A percentile compares a stretch with the other conserved stretches of the same genome.
phyloP scores from a whole-genome alignment of 2,329 filamentous ascomycete species.

The Pseudogymnoascus sp. region DNA sequence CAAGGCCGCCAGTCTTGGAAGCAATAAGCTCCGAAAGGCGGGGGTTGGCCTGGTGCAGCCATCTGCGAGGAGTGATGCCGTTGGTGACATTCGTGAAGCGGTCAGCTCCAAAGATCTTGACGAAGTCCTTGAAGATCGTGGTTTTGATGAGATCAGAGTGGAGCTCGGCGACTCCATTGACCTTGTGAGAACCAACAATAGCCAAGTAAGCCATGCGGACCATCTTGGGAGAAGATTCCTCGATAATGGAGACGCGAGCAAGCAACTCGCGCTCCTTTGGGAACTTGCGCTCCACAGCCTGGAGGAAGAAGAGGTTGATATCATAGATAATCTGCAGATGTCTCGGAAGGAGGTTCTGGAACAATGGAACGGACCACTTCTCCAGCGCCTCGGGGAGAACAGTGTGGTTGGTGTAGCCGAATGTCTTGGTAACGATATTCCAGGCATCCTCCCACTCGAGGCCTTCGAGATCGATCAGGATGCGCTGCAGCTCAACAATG shows the following conservation, averaged over 20 bases:
- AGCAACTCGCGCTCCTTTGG: conserved; percentile 84
- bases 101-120: conserved; percentile 86
- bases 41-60: conserved; percentile 96
- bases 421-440: conserved; percentile 67
- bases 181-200: conserved; percentile 96
- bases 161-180: conserved; percentile 95
- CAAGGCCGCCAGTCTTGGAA: conserved; percentile 72
- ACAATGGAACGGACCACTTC: conserved; percentile 91
- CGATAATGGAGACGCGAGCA: conserved; percentile 85
- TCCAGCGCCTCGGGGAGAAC: conserved; percentile 93
- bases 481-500: conserved; percentile 90
- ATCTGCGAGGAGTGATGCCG: conserved; percentile 89
- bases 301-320: conserved; percentile 91
- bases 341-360: conserved; percentile 87
- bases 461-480: conserved; percentile 80
- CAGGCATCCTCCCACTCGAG: conserved; percentile 91
- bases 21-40: conserved; percentile 85
- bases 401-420: conserved; percentile 98
- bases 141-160: conserved; percentile 98
- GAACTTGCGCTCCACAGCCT: conserved; percentile 81
- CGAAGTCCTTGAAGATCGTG: conserved; percentile 99
- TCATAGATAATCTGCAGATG: conserved; percentile 98
- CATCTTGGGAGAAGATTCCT: conserved; percentile 96
- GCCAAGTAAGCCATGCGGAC: conserved; percentile 94
- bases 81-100: conserved; percentile 99